These are phyloP conservation scores for Debaryomyces sp. DNA, from an alignment of 1,139 yeast species.

Conservation along the genomic window DNA sequence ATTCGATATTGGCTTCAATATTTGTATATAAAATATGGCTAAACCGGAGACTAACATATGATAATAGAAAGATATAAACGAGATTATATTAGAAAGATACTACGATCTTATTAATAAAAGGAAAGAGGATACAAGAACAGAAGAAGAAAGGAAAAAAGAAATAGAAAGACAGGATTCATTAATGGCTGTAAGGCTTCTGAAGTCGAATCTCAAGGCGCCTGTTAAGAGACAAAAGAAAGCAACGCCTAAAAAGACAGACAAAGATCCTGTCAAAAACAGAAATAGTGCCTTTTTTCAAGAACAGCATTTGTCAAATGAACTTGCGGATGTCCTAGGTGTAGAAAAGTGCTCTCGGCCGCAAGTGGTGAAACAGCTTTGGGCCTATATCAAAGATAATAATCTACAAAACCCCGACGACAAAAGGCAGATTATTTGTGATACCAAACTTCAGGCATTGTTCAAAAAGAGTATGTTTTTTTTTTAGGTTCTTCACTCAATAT, in stretches of 20 bases:
- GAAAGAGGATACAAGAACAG: constrained; percentile 29
- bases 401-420: constrained; percentile 72
- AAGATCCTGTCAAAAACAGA: constrained; percentile 1
- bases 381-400: constrained; percentile 62
- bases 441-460: constrained; percentile 57
- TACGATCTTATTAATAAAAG: constrained; percentile 46
- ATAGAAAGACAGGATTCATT: constrained; percentile 44
- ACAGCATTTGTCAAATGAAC: constrained; percentile 51
- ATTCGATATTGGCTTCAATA: not conserved
- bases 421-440: constrained; percentile 72
- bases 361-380: constrained; percentile 75
- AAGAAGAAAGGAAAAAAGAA: constrained; percentile 31
- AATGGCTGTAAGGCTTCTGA: constrained; percentile 51
- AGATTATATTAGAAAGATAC: constrained; percentile 62
- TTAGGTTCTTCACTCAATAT: not conserved
- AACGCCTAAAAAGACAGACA: constrained; percentile 1
- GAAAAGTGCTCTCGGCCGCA: constrained; percentile 61
- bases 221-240: constrained; percentile 11
- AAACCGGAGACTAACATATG: not conserved
- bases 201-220: constrained; percentile 21
- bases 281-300: constrained; percentile 41
- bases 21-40: not conserved
- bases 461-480: constrained; percentile 40
- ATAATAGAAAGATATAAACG: constrained; percentile 56
- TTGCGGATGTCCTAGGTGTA: constrained; percentile 48